Evolutionary conservation across 768 basidiomycete genomes (phyloP).

Genomic region (Psilocybe cyanescens): DNA sequence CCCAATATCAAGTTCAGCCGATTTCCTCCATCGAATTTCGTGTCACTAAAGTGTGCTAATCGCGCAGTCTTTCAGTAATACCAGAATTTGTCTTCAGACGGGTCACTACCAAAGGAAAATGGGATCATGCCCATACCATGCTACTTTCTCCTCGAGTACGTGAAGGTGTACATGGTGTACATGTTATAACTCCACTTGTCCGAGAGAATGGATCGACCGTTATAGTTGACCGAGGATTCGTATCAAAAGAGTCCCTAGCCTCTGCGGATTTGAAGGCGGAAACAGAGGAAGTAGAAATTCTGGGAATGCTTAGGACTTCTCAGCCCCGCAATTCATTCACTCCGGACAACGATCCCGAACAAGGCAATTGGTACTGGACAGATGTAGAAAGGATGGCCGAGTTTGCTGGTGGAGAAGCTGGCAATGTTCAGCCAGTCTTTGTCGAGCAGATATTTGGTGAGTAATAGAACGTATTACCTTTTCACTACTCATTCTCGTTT

Average conservation of each 20-base stretch:
- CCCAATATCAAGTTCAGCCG: slow-evolving; percentile 73
- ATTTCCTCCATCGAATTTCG: slow-evolving; percentile 15
- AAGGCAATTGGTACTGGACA: slow-evolving; percentile 91
- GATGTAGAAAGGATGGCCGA: slow-evolving; percentile 84
- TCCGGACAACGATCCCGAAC: slow-evolving; percentile 81
- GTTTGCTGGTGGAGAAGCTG: slow-evolving; percentile 71
- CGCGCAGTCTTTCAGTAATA: slow-evolving; percentile 62
- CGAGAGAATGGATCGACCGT: slow-evolving; percentile 83
- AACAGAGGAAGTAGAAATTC: slow-evolving; percentile 65
- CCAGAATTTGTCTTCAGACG: slow-evolving; percentile 91
- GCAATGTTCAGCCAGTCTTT: slow-evolving; percentile 83
- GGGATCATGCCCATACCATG: slow-evolving; percentile 81
- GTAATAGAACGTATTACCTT: slow-evolving; percentile 26
- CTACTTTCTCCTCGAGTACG: slow-evolving; percentile 85
- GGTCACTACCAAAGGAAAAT: slow-evolving; percentile 76
- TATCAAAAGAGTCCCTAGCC: slow-evolving; percentile 55
- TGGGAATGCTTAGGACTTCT: slow-evolving; percentile 87
- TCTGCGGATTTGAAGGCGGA: slow-evolving; percentile 37
- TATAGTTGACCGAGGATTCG: slow-evolving; percentile 92
- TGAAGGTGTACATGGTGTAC: slow-evolving; percentile 86
- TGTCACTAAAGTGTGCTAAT: slow-evolving; percentile 21
- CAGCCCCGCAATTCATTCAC: slow-evolving; percentile 80
- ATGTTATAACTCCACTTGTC: slow-evolving; percentile 85
- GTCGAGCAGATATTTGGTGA: slow-evolving; percentile 91
- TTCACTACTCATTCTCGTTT: neutral